These are phyloP conservation scores for Fusarium begoniae DNA, from an alignment of 2,329 filamentous ascomycete genomes.

Conservation along the genomic window DNA sequence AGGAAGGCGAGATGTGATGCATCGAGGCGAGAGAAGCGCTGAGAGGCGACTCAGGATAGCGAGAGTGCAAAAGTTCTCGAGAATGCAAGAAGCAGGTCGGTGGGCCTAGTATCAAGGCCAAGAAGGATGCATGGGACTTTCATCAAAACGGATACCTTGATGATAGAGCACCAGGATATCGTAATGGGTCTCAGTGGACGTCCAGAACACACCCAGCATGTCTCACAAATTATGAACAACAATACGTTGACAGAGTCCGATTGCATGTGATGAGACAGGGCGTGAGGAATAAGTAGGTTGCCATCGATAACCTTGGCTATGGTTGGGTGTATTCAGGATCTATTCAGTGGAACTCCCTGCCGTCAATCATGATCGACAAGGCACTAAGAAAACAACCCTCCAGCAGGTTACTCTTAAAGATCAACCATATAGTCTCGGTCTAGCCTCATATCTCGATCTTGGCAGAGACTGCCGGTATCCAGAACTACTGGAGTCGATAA, in stretches of 20 bases:
- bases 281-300: neutral
- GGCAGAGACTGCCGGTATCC: neutral
- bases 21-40: neutral
- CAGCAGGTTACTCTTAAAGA: neutral
- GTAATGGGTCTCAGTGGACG: neutral
- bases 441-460: neutral
- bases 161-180: constrained; percentile 17
- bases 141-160: constrained; percentile 13
- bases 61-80: constrained; percentile 38
- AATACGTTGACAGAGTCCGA: neutral
- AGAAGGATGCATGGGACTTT: constrained; percentile 17
- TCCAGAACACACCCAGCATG: neutral
- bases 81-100: constrained; percentile 8
- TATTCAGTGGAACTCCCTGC: neutral
- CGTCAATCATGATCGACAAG: constrained; percentile 22
- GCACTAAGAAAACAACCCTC: neutral
- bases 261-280: neutral
- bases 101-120: constrained; percentile 3
- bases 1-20: constrained; percentile 33
- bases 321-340: neutral
- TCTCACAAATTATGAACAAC: neutral
- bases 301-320: neutral
- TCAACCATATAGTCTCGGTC: neutral
- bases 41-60: constrained; percentile 2
- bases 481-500: neutral